Conservation (phyloP, 2,329 filamentous ascomycete genomes). For the Malbranchea zuffiana region DNA sequence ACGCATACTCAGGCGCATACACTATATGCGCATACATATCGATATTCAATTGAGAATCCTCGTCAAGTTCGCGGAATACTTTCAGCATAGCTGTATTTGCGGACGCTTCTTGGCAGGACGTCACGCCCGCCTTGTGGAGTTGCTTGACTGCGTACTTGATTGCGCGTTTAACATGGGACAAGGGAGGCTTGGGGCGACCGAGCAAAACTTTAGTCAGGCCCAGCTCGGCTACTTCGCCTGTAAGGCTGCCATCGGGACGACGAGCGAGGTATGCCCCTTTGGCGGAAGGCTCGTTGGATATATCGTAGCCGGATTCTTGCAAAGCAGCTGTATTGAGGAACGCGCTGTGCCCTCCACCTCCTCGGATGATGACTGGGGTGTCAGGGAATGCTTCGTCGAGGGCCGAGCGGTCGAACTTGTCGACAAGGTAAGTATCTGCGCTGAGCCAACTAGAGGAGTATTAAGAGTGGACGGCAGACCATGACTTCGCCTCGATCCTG, state of each 20-base stretch:
- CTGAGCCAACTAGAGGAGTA: background rate
- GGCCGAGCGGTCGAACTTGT: background rate
- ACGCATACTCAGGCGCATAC: background rate
- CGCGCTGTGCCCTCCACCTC: background rate
- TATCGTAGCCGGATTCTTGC: background rate
- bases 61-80: background rate
- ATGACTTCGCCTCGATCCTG: background rate
- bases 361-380: background rate
- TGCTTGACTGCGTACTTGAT: background rate
- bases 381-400: background rate
- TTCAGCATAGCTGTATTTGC: background rate
- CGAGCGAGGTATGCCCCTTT: background rate
- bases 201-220: background rate
- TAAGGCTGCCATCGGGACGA: background rate
- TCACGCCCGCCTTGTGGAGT: background rate
- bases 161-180: background rate
- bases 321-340: background rate
- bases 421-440: background rate
- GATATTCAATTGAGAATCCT: background rate
- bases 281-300: background rate
- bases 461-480: background rate
- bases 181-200: background rate
- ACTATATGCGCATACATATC: slow-evolving; percentile 1
- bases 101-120: background rate
- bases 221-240: background rate